Evolutionary conservation across 768 basidiomycete genomes (phyloP).

Genomic region (Hortiboletus flavorubellus): DNA sequence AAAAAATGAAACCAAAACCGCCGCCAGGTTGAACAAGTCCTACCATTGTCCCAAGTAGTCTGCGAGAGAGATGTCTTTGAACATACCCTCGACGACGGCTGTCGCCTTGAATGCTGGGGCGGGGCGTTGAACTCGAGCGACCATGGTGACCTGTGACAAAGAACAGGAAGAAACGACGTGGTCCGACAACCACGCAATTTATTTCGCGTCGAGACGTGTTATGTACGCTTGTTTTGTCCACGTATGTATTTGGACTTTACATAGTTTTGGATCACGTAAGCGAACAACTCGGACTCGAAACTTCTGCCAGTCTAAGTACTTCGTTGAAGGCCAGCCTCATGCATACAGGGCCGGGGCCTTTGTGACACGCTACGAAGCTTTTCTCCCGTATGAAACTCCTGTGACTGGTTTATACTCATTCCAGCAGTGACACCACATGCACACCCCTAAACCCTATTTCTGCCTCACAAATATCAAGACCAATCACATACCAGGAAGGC

Average conservation of each 20-base stretch:
- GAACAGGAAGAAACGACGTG: not conserved
- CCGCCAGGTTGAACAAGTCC: not conserved
- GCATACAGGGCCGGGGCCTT: too few relatives aligned
- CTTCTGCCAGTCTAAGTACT: too few relatives aligned
- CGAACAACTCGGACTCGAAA: too few relatives aligned
- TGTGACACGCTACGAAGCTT: not conserved
- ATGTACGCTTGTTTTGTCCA: conserved; percentile 24
- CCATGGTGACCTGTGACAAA: conserved; percentile 20
- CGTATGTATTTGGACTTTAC: not conserved
- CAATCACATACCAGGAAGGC: not conserved
- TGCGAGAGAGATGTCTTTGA: conserved; percentile 71
- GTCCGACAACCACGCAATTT: conserved; percentile 9
- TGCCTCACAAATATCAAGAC: not conserved
- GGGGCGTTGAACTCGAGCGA: conserved; percentile 72
- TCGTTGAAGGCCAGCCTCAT: too few relatives aligned
- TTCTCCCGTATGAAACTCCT: not conserved
- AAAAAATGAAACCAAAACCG: not conserved
- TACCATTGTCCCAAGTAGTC: conserved; percentile 84
- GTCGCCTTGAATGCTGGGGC: conserved; percentile 78
- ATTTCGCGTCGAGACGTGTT: conserved; percentile 27
- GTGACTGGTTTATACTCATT: not conserved
- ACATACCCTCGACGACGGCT: conserved; percentile 72
- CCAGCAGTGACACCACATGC: too few relatives aligned
- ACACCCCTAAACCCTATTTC: not conserved
- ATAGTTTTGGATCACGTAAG: not conserved